phyloP scores from a whole-genome alignment of 352 stramenopile genomes.

The Plasmopara halstedii region DNA sequence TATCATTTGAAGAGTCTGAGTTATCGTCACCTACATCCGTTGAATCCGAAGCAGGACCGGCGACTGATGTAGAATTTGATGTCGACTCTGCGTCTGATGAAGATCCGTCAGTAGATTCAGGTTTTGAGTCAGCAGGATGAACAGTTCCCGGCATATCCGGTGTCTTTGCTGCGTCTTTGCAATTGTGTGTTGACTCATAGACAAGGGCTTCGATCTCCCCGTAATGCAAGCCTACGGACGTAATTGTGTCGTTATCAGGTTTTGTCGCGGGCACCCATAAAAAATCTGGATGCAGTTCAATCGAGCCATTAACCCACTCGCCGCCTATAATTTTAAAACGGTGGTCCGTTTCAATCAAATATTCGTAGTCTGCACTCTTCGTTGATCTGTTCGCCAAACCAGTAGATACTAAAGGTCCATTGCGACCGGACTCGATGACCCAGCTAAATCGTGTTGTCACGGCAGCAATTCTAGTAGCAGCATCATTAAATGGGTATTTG shows the following conservation, averaged over 20 bases:
- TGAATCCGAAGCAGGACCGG: not conserved
- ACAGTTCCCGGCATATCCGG: not conserved
- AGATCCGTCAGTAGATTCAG: not conserved
- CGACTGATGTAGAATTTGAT: no score
- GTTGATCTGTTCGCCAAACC: slow-evolving; percentile 39
- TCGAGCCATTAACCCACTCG: slow-evolving; percentile 54
- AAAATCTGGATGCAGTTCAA: slow-evolving; percentile 56
- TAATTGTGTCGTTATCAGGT: slow-evolving; percentile 29
- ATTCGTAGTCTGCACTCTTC: slow-evolving; percentile 54
- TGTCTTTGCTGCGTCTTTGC: not conserved
- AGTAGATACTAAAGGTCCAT: slow-evolving; percentile 45
- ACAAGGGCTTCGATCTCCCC: slow-evolving; percentile 40
- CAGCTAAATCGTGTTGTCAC: slow-evolving; percentile 54
- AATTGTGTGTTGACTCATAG: slow-evolving; percentile 17
- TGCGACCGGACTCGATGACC: slow-evolving; percentile 44
- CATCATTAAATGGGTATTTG: slow-evolving; percentile 59
- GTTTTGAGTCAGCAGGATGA: not conserved
- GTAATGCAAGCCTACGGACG: slow-evolving; percentile 40
- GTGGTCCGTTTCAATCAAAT: slow-evolving; percentile 60
- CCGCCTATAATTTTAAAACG: slow-evolving; percentile 56
- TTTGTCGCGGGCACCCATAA: slow-evolving; percentile 51
- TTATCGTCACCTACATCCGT: no score
- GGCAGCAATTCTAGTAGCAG: slow-evolving; percentile 41
- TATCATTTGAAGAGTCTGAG: no score
- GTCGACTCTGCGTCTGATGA: no score